These are phyloP conservation scores for Pythium rishiriense DNA, from an alignment of 352 stramenopile species.

Conservation along the genomic window DNA sequence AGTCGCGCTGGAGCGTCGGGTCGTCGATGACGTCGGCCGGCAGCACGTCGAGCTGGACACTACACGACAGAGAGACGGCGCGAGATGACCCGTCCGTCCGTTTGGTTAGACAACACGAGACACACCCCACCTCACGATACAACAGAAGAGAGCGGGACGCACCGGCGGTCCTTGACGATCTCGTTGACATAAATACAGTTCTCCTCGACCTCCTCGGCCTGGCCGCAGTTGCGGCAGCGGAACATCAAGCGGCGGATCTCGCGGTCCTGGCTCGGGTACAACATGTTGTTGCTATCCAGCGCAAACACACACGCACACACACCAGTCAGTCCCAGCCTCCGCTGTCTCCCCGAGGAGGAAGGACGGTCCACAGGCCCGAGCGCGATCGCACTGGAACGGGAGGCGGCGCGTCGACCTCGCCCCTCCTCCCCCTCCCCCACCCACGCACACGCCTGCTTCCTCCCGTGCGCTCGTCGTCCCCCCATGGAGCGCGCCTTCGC, in stretches of 20 bases:
- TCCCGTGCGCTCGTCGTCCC: neutral
- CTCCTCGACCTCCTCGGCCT: conserved; percentile 85
- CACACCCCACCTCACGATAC: neutral
- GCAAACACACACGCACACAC: neutral
- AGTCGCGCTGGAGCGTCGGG: conserved; percentile 86
- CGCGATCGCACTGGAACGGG: no score
- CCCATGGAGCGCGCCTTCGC: neutral
- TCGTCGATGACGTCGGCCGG: conserved; percentile 87
- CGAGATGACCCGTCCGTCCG: no score
- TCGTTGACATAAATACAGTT: conserved; percentile 93
- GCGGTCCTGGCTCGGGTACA: conserved; percentile 89
- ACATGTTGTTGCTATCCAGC: conserved; percentile 85
- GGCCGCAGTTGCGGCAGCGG: conserved; percentile 84
- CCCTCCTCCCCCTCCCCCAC: no score
- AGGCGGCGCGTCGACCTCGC: no score
- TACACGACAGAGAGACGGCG: conserved; percentile 30
- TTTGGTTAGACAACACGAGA: neutral
- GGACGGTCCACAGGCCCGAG: no score
- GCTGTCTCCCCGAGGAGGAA: no score
- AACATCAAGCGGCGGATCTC: conserved; percentile 85
- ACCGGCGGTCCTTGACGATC: conserved; percentile 88
- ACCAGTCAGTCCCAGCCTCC: no score
- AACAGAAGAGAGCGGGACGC: conserved; percentile 12
- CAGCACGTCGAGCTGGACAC: conserved; percentile 84
- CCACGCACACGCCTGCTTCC: neutral